These are phyloP conservation scores for Thraustochytrium sp. DNA, from an alignment of 352 stramenopile species.

Conservation along the genomic window DNA sequence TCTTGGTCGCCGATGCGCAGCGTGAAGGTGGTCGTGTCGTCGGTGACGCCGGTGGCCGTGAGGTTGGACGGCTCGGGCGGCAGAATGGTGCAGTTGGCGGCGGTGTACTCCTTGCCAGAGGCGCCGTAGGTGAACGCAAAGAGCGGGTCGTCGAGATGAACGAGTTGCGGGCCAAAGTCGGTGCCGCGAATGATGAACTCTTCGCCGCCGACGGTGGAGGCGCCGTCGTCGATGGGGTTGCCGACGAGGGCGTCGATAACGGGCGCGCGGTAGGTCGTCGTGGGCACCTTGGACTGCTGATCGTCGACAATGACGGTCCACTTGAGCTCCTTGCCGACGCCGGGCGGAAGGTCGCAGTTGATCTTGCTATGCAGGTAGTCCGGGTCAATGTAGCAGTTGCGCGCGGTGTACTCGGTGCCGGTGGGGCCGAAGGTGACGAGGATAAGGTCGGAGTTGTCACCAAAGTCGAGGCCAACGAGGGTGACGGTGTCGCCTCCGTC, in stretches of 20 bases:
- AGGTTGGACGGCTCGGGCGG: not conserved
- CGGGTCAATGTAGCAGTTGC: constrained; percentile 21
- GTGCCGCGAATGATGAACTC: not conserved
- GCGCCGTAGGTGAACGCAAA: constrained; percentile 35
- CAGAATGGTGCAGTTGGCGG: constrained; percentile 26
- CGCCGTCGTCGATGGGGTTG: not conserved
- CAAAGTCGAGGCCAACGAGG: constrained; percentile 35
- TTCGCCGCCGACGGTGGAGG: constrained; percentile 30
- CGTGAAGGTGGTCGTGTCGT: not conserved
- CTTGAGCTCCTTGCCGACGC: constrained; percentile 28
- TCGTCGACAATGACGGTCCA: constrained; percentile 45
- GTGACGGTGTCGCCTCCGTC: constrained; percentile 5
- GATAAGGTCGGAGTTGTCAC: not conserved
- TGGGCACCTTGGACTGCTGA: constrained; percentile 29
- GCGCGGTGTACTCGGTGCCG: constrained; percentile 7
- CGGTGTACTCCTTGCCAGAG: constrained; percentile 27
- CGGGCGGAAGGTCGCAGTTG: not conserved
- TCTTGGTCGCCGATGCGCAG: not conserved
- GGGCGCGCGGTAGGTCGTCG: constrained; percentile 13
- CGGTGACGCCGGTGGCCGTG: not conserved
- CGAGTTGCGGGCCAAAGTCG: constrained; percentile 33
- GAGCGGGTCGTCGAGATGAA: not conserved
- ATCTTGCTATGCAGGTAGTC: constrained; percentile 42
- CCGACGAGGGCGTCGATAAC: not conserved
- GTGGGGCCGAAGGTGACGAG: constrained; percentile 13